A percentile compares a stretch with the other conserved stretches of the same genome.
Evolutionary conservation across 352 stramenopile species (phyloP).

Genomic region (Pythium coloratum): DNA sequence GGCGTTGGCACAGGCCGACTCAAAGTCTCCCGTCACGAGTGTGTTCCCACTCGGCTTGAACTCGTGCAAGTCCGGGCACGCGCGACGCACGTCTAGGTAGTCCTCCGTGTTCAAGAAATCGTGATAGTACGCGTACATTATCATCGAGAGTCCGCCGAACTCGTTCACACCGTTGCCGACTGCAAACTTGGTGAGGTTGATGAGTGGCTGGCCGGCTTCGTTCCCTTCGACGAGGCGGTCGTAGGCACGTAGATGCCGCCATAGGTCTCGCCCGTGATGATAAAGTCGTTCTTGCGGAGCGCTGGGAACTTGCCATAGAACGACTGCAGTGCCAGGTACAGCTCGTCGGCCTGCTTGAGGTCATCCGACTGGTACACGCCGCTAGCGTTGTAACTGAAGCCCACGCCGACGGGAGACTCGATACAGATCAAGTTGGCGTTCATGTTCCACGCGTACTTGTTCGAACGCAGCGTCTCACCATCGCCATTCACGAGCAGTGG

Average conservation of each 20-base stretch:
- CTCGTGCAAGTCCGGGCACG: slow-evolving; percentile 48
- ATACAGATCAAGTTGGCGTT: slow-evolving; percentile 61
- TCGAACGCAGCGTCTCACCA: slow-evolving; percentile 42
- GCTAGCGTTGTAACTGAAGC: slow-evolving; percentile 65
- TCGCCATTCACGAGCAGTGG: slow-evolving; percentile 63
- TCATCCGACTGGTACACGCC: slow-evolving; percentile 76
- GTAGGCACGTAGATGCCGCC: slow-evolving; percentile 79
- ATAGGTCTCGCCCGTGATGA: slow-evolving; percentile 77
- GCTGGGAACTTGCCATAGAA: slow-evolving; percentile 90
- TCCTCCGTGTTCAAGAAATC: slow-evolving; percentile 63
- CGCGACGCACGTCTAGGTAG: slow-evolving; percentile 55
- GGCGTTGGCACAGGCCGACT: slow-evolving; percentile 32
- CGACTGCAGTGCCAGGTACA: slow-evolving; percentile 74
- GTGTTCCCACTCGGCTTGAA: slow-evolving; percentile 36
- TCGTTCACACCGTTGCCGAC: slow-evolving; percentile 79
- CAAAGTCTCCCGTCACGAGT: slow-evolving; percentile 14
- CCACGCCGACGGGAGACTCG: slow-evolving; percentile 60
- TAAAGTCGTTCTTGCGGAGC: slow-evolving; percentile 73
- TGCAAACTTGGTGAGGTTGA: slow-evolving; percentile 89
- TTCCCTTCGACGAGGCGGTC: slow-evolving; percentile 61
- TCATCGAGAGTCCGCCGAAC: slow-evolving; percentile 50
- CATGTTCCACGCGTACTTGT: slow-evolving; percentile 61
- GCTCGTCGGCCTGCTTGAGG: slow-evolving; percentile 64
- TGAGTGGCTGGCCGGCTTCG: slow-evolving; percentile 25
- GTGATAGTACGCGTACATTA: slow-evolving; percentile 83